Evolutionary conservation across 2,329 filamentous ascomycete genomes (phyloP).

Genomic region (Daldinia eschscholtzii): DNA sequence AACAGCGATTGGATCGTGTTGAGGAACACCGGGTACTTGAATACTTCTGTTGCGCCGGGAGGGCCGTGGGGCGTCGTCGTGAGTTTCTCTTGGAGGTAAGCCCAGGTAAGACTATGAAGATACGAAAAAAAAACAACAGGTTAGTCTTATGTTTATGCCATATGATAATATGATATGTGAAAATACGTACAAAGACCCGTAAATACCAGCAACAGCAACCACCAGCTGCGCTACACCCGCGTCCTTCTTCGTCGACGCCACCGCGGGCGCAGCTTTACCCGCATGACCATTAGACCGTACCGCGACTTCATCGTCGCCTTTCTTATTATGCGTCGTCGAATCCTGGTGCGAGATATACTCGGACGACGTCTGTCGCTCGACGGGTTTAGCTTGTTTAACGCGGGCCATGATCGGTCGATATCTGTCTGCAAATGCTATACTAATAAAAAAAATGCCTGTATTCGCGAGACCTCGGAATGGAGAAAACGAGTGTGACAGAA

Average conservation of each 20-base stretch:
- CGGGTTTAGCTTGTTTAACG: conserved; percentile 74
- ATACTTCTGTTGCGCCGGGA: conserved; percentile 75
- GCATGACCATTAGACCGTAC: conserved; percentile 44
- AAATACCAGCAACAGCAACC: conserved; percentile 93
- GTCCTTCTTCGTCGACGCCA: conserved; percentile 57
- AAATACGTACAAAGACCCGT: conserved; percentile 86
- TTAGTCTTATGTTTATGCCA: background rate
- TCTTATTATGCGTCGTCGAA: conserved; percentile 32
- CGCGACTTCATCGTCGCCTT: conserved; percentile 52
- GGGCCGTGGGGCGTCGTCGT: conserved; percentile 90
- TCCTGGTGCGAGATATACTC: conserved; percentile 66
- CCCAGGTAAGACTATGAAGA: conserved; percentile 84
- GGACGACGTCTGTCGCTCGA: conserved; percentile 75
- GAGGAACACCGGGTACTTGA: conserved; percentile 93
- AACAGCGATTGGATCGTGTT: conserved; percentile 96
- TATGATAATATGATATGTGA: background rate
- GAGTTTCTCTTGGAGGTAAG: conserved; percentile 94
- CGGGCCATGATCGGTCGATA: conserved; percentile 70
- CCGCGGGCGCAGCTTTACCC: conserved; percentile 22
- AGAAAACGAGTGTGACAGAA: background rate
- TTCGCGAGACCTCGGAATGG: conserved; percentile 1
- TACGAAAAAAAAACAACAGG: background rate
- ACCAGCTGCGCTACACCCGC: conserved; percentile 80
- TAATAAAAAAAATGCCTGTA: background rate
- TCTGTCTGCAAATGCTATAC: background rate